These are phyloP conservation scores for Sutorius eximius DNA, from an alignment of 1,284 basidiomycete genomes.

Conservation along the genomic window DNA sequence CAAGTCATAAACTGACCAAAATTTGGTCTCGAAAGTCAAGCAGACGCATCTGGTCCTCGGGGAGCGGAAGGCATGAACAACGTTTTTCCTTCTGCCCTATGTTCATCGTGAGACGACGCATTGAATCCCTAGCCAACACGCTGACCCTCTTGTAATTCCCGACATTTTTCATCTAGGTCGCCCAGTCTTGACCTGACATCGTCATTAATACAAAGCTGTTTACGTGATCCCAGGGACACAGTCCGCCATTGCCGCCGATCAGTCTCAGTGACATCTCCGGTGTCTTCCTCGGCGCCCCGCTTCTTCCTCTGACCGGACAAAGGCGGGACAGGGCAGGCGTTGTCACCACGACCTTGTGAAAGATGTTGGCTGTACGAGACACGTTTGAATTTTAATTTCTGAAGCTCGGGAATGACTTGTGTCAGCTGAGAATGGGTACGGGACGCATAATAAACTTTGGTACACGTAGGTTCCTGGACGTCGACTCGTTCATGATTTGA, in stretches of 20 bases:
- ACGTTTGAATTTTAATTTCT: constrained; percentile 57
- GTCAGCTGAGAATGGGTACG: constrained; percentile 94
- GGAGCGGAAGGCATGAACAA: constrained; percentile 80
- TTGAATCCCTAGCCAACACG: background rate
- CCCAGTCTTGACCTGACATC: constrained; percentile 62
- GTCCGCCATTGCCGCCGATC: constrained; percentile 47
- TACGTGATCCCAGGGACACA: constrained; percentile 87
- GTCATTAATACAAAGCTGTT: constrained; percentile 93
- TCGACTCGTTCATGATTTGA: constrained; percentile 20
- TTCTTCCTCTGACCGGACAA: constrained; percentile 17
- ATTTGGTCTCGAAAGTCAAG: constrained; percentile 90
- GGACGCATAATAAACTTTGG: constrained; percentile 90
- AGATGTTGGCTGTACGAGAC: constrained; percentile 7
- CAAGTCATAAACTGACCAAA: constrained; percentile 51
- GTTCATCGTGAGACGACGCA: constrained; percentile 5
- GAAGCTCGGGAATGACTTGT: constrained; percentile 87
- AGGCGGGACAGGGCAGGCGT: constrained; percentile 6
- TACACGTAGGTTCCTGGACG: constrained; percentile 57
- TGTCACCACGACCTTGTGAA: constrained; percentile 5
- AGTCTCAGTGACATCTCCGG: constrained; percentile 29
- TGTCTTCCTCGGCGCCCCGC: constrained; percentile 21
- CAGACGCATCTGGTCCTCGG: constrained; percentile 71
- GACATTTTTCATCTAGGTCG: constrained; percentile 91
- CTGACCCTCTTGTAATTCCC: constrained; percentile 81
- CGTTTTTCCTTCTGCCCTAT: constrained; percentile 62